Evolutionary conservation across 768 basidiomycete species (phyloP).

Genomic region (Auriscalpium microsporum): DNA sequence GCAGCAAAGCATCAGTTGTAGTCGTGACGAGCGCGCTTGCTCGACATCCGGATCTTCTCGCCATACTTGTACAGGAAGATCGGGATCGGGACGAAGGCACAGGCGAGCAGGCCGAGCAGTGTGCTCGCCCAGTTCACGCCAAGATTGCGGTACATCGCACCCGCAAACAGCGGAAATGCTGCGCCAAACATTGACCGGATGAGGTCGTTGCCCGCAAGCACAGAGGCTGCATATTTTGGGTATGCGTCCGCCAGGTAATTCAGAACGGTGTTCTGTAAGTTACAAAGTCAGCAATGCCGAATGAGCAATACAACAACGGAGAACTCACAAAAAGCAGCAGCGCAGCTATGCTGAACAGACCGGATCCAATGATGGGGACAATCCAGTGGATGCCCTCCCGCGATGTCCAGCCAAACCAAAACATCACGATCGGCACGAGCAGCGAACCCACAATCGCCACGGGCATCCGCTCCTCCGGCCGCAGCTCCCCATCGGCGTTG

Average conservation of each 20-base stretch:
- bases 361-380: slow-evolving; percentile 25
- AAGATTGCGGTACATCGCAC: slow-evolving; percentile 18
- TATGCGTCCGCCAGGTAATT: slow-evolving; percentile 27
- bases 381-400: slow-evolving; percentile 26
- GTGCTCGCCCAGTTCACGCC: slow-evolving; percentile 20
- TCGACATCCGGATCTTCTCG: slow-evolving; percentile 9
- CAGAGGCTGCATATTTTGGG: slow-evolving; percentile 23
- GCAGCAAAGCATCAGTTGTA: neutral
- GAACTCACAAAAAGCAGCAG: slow-evolving; percentile 24
- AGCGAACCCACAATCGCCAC: slow-evolving; percentile 25
- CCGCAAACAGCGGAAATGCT: slow-evolving; percentile 13
- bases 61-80: slow-evolving; percentile 12
- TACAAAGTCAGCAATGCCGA: neutral
- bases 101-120: slow-evolving; percentile 20
- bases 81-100: slow-evolving; percentile 19
- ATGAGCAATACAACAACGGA: slow-evolving; percentile 15
- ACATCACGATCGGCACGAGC: slow-evolving; percentile 25
- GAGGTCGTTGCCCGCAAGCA: slow-evolving; percentile 28
- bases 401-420: slow-evolving; percentile 28
- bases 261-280: slow-evolving; percentile 12
- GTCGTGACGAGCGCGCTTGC: slow-evolving; percentile 15
- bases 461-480: slow-evolving; percentile 26
- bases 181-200: slow-evolving; percentile 22
- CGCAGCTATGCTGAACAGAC: slow-evolving; percentile 25
- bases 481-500: slow-evolving; percentile 9